Evolutionary conservation across 1,284 basidiomycete genomes (phyloP).

Genomic region (Athelia sp.): DNA sequence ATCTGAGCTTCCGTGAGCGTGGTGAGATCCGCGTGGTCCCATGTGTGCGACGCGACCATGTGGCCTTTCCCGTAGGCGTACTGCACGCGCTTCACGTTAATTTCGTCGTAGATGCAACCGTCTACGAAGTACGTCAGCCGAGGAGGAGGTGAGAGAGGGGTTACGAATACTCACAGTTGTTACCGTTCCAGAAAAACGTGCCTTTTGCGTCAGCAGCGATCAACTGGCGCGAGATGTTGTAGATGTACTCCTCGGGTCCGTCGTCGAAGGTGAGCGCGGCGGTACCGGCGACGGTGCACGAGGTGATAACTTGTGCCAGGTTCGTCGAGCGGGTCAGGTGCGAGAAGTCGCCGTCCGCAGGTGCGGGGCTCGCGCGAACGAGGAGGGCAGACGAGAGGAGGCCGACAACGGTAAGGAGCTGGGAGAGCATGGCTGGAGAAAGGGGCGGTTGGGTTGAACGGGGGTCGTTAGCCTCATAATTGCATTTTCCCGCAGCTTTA

Average conservation of each 20-base stretch:
- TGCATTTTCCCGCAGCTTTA: background rate
- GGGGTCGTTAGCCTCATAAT: background rate
- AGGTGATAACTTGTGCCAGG: background rate
- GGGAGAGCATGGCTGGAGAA: background rate
- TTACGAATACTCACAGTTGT: constrained; percentile 27
- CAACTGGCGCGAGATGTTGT: constrained; percentile 27
- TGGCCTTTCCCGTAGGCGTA: constrained; percentile 19
- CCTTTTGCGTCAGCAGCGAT: constrained; percentile 35
- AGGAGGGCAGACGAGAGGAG: background rate
- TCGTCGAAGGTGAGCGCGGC: background rate
- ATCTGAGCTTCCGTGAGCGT: constrained; percentile 9
- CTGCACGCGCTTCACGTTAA: constrained; percentile 24
- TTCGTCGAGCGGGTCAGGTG: background rate
- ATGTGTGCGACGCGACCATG: constrained; percentile 19
- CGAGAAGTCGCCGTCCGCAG: background rate
- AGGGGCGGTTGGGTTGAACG: background rate
- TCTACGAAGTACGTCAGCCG: constrained; percentile 18
- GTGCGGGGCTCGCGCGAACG: background rate
- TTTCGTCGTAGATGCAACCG: constrained; percentile 46
- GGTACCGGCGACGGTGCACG: background rate
- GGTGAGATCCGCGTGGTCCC: constrained; percentile 14
- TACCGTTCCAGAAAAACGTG: constrained; percentile 46
- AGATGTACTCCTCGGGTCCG: background rate
- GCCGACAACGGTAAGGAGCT: background rate
- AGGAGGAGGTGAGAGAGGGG: background rate